Evolutionary conservation across 1,139 yeast species (phyloP), one percentile per base, ranked within the genome.

Genomic region (Candida buenavistaensis): DNA sequence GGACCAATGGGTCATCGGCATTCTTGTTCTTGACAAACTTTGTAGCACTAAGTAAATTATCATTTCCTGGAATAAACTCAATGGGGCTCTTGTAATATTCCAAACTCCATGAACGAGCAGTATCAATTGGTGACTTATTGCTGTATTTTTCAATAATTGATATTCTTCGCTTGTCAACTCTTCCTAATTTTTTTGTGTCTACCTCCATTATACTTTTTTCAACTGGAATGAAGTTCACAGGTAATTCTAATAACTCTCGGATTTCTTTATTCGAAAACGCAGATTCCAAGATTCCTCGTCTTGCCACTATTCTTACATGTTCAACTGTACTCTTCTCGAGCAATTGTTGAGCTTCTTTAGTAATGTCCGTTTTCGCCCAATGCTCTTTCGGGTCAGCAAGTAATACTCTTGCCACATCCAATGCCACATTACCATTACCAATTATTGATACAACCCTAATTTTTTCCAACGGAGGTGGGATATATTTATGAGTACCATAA

Each of bases 401-500:
- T 24, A 92, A 64, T 2, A 92, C 68, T 36, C 99, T 65, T 1
- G 96, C 90, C 6, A 92, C 80, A 55, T 92, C 99, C 40, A 92
- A 62, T 0, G 98, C 96, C n/a, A 92, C 99, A 53, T 92, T 92
- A 27, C 99, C 99, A 55, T 90, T 90, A 3, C 99, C 99, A n/a
- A 92, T 74, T 28, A 92, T 81, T 1, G 84, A 78, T 2, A 89
- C 96, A 30, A 73, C 68, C 41, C 75, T 73, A 1, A 82, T 80
- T 26, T 72, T 62, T 8, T 73, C 77, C 47, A 92, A 64, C 3
- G 75, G 78, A 1, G 86, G 82, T 4, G 69, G 65, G 8, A 38
- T 36, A 37, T 59, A 62, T 13, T 45, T 32, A 24, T 62, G 62
- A 1, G 11, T 23, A 26, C 52, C 57, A 39, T 59, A 69, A 38